Evolutionary conservation across 257 asterid genomes (phyloP).

Genomic region (Jacaranda mimosifolia): DNA sequence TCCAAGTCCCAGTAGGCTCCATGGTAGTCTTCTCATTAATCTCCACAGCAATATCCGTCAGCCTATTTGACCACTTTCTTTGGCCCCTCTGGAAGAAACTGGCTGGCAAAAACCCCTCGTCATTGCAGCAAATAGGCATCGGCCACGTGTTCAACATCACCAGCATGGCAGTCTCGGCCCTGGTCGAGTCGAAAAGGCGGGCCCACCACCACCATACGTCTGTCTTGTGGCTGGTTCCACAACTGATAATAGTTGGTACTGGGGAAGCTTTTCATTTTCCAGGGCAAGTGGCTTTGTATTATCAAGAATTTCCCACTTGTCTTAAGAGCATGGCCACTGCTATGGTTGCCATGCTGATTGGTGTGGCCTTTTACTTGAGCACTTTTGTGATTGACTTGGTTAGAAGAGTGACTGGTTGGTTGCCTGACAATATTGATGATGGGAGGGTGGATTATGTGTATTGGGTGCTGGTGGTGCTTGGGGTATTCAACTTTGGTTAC

Average conservation of each 20-base stretch:
- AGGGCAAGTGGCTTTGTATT: slow-evolving; percentile 48
- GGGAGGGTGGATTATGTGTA: slow-evolving; percentile 49
- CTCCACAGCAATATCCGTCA: slow-evolving; percentile 36
- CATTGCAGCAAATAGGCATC: slow-evolving; percentile 40
- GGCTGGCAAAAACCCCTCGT: slow-evolving; percentile 5
- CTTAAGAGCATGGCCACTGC: slow-evolving; percentile 51
- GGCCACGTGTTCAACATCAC: slow-evolving; percentile 54
- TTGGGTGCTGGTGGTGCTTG: slow-evolving; percentile 47
- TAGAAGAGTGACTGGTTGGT: slow-evolving; percentile 39
- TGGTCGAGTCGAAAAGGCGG: slow-evolving; percentile 53
- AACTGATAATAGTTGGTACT: slow-evolving; percentile 49
- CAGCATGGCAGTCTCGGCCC: slow-evolving; percentile 61
- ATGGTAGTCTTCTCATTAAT: slow-evolving; percentile 41
- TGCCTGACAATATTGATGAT: slow-evolving; percentile 45
- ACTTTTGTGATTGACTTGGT: slow-evolving; percentile 38
- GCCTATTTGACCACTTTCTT: slow-evolving; percentile 29
- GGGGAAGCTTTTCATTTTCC: slow-evolving; percentile 67
- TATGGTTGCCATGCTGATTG: slow-evolving; percentile 42
- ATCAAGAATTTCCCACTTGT: slow-evolving; percentile 46
- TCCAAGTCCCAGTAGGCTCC: slow-evolving; percentile 52
- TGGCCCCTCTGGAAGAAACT: slow-evolving; percentile 38
- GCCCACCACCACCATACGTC: slow-evolving; percentile 36
- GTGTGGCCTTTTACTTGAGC: slow-evolving; percentile 38
- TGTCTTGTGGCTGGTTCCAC: slow-evolving; percentile 64
- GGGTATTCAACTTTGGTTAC: slow-evolving; percentile 37